Evolutionary conservation across 495 filamentous ascomycete genomes (phyloP).

Genomic region (Podospora pseudopauciseta): DNA sequence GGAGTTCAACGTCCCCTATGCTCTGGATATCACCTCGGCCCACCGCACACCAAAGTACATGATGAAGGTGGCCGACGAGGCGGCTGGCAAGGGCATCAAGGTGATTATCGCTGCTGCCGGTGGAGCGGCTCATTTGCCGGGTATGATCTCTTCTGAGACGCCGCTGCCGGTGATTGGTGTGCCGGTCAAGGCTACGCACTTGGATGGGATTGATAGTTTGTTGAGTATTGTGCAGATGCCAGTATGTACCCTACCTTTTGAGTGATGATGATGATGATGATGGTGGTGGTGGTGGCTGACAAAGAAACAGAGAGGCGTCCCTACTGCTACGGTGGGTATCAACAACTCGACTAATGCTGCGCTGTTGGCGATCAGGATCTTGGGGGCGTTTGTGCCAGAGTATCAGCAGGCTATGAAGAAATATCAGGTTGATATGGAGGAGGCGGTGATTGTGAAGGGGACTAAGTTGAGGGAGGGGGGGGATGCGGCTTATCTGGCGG

Average conservation of each 20-base stretch:
- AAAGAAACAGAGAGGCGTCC: constrained; percentile 56
- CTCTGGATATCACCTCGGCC: constrained; percentile 84
- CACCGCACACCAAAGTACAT: constrained; percentile 87
- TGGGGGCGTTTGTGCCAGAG: constrained; percentile 62
- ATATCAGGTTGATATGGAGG: constrained; percentile 63
- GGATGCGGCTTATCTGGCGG: constrained; percentile 61
- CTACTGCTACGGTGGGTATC: constrained; percentile 85
- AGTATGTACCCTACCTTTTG: constrained; percentile 24
- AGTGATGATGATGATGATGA: background rate
- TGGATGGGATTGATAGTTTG: constrained; percentile 88
- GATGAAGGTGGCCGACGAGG: constrained; percentile 67
- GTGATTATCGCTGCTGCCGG: constrained; percentile 95
- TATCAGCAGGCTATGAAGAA: constrained; percentile 59
- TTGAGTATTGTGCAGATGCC: constrained; percentile 95
- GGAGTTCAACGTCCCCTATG: constrained; percentile 70
- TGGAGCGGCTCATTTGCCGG: constrained; percentile 86
- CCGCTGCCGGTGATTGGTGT: constrained; percentile 91
- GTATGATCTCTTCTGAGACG: constrained; percentile 85
- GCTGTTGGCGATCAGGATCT: constrained; percentile 77
- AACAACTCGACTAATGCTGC: constrained; percentile 94
- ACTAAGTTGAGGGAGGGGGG: constrained; percentile 62
- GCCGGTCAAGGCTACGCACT: constrained; percentile 77
- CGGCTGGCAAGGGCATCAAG: constrained; percentile 66
- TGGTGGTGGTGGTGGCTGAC: background rate
- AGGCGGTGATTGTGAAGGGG: constrained; percentile 62